Evolutionary conservation across 2,329 filamentous ascomycete genomes (phyloP).

Genomic region (Metarhizium rileyi): DNA sequence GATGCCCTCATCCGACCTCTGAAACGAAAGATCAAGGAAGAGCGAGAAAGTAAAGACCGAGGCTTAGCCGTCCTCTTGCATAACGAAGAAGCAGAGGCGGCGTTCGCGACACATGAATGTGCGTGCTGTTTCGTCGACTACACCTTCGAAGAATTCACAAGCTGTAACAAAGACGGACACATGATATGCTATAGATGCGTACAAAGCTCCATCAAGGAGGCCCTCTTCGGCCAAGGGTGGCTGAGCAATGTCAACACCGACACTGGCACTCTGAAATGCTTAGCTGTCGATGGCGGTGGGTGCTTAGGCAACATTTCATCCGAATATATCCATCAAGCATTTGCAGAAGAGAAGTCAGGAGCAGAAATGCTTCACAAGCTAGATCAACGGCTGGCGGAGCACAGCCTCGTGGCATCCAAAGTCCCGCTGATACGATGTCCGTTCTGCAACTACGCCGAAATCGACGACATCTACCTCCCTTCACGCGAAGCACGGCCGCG

Average conservation of each 20-base stretch:
- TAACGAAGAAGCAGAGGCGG: slow-evolving; percentile 47
- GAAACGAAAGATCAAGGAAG: slow-evolving; percentile 30
- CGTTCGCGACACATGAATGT: slow-evolving; percentile 55
- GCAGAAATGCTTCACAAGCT: slow-evolving; percentile 64
- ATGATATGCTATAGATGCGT: slow-evolving; percentile 77
- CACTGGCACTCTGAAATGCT: slow-evolving; percentile 67
- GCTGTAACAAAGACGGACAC: slow-evolving; percentile 60
- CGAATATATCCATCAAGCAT: slow-evolving; percentile 60
- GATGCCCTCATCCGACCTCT: slow-evolving; percentile 46
- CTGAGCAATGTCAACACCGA: slow-evolving; percentile 64
- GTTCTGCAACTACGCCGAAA: slow-evolving; percentile 85
- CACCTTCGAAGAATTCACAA: slow-evolving; percentile 63
- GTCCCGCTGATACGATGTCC: slow-evolving; percentile 75
- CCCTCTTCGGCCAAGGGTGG: slow-evolving; percentile 90
- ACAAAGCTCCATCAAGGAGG: slow-evolving; percentile 71
- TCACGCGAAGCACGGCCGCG: slow-evolving; percentile 43
- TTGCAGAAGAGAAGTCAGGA: slow-evolving; percentile 60
- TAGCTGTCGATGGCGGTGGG: slow-evolving; percentile 62
- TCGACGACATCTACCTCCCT: slow-evolving; percentile 65
- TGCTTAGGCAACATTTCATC: slow-evolving; percentile 67
- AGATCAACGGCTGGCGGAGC: slow-evolving; percentile 68
- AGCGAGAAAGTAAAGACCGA: slow-evolving; percentile 42
- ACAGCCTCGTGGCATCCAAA: slow-evolving; percentile 62
- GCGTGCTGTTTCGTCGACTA: slow-evolving; percentile 66
- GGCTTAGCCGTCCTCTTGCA: slow-evolving; percentile 44